These are phyloP conservation scores for Xylaria nigripes DNA, from an alignment of 495 filamentous ascomycete species.

Conservation along the genomic window DNA sequence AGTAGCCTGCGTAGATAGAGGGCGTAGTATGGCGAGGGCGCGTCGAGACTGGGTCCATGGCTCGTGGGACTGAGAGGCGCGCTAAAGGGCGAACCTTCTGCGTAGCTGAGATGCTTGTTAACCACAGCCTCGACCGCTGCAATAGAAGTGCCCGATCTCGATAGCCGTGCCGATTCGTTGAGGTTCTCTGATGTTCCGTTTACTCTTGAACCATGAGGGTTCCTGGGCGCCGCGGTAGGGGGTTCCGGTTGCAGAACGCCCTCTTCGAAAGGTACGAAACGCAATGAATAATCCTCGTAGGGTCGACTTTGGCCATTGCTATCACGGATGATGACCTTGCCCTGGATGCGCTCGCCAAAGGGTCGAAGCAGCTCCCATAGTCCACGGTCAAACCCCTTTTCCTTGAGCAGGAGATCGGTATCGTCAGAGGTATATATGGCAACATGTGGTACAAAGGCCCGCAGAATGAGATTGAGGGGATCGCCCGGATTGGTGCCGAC, in stretches of 20 bases:
- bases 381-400: conserved; percentile 78
- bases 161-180: conserved; percentile 8
- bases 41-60: conserved; percentile 30
- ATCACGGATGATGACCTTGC: conserved; percentile 84
- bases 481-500: conserved; percentile 49
- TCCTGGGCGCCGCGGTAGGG: conserved; percentile 26
- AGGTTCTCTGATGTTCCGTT: conserved; percentile 17
- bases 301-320: conserved; percentile 71
- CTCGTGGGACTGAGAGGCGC: conserved; percentile 32
- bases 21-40: conserved; percentile 60
- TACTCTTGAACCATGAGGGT: conserved; percentile 20
- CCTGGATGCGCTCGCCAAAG: conserved; percentile 82
- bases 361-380: conserved; percentile 79
- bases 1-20: conserved; percentile 76
- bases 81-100: conserved; percentile 40
- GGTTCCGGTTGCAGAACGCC: conserved; percentile 47
- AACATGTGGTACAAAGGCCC: conserved; percentile 80
- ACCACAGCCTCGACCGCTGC: conserved; percentile 44
- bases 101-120: conserved; percentile 43
- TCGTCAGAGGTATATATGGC: conserved; percentile 76
- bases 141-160: conserved; percentile 16
- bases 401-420: conserved; percentile 66
- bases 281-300: conserved; percentile 85
- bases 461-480: conserved; percentile 64
- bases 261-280: conserved; percentile 63